Conservation (phyloP, 2,329 filamentous ascomycete genomes). For the Pestalotiopsis sp. region DNA sequence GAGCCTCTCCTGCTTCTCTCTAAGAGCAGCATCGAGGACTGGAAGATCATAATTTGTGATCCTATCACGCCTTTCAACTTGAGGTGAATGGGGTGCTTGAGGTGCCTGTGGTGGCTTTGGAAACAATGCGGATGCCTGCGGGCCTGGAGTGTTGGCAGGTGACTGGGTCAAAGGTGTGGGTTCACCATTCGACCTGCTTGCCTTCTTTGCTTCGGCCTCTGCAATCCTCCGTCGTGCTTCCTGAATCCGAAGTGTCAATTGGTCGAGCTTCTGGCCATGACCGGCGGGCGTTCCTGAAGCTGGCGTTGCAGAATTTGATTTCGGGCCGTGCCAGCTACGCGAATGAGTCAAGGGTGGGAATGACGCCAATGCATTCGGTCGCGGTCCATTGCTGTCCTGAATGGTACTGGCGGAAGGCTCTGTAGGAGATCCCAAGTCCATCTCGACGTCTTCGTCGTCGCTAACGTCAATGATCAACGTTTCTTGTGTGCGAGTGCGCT, state of each 20-base stretch:
- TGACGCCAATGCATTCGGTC: conserved; percentile 44
- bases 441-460: conserved; percentile 70
- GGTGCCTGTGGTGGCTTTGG: conserved; percentile 19
- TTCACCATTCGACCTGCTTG: conserved; percentile 22
- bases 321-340: conserved; percentile 36
- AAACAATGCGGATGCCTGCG: conserved; percentile 16
- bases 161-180: conserved; percentile 19
- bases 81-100: conserved; percentile 9
- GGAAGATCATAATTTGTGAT: conserved; percentile 42
- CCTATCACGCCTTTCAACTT: conserved; percentile 31
- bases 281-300: conserved; percentile 37
- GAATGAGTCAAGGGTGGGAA: conserved; percentile 48
- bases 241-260: conserved; percentile 55
- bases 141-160: conserved; percentile 16
- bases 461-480: conserved; percentile 83
- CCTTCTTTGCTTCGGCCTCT: conserved; percentile 58
- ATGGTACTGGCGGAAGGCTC: conserved; percentile 39
- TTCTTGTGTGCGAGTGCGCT: conserved; percentile 56
- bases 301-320: conserved; percentile 40
- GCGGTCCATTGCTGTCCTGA: conserved; percentile 34
- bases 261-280: conserved; percentile 28
- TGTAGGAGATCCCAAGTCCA: conserved; percentile 64
- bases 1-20: conserved; percentile 50
- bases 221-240: conserved; percentile 62
- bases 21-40: conserved; percentile 39